Evolutionary conservation across 768 basidiomycete genomes (phyloP), one percentile per base, ranked within the genome.

Genomic region (Macrolepiota dolichaula): DNA sequence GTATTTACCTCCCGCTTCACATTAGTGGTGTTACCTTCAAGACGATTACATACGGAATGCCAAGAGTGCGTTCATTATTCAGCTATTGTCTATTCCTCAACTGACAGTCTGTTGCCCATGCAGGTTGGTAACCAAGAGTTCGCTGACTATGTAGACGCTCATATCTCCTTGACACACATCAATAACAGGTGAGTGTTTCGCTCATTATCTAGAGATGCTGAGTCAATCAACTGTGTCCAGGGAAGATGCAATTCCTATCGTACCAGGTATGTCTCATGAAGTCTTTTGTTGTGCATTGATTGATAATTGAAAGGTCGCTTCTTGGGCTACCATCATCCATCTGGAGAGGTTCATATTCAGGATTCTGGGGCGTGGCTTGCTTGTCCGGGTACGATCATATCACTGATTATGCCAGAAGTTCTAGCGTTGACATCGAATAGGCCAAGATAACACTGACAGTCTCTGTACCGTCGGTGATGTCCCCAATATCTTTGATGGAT

Each of bases 381-480:
- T 6, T 89, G 88, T 63, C 78, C 85, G 4, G 83, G 85, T 79
- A 54, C 56, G 68, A 67, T 49, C 47, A 11, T 9, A 42, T 24
- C 10, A 12, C 7, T n/a, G 11, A 9, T 22, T n/a, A 9, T 27
- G 4, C 35, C 27, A 57, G 55, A 29, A n/a, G n/a, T 29, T 50
- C 15, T 15, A 44, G 42, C 13, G 57, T 25, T 63, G 66, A 32
- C 63, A 65, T 7, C 67, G 54, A 84, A 84, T 3, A 81, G 82
- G 80, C 0, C 71, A 87, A 60, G 88, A 90, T 62, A 89, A 89
- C 66, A 65, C 77, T 4, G 82, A 77, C 62, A 63, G 50, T 2
- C 68, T 77, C 59, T 89, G 87, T 70, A 76, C 68, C 7, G 77
- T 77, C 19, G 86, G 85, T 1, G 81, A 81, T 55, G 85, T 86